A percentile compares a stretch with the other conserved stretches of the same genome.
Conservation (phyloP, 257 asterid genomes). For the Przewalskia tangutica region DNA sequence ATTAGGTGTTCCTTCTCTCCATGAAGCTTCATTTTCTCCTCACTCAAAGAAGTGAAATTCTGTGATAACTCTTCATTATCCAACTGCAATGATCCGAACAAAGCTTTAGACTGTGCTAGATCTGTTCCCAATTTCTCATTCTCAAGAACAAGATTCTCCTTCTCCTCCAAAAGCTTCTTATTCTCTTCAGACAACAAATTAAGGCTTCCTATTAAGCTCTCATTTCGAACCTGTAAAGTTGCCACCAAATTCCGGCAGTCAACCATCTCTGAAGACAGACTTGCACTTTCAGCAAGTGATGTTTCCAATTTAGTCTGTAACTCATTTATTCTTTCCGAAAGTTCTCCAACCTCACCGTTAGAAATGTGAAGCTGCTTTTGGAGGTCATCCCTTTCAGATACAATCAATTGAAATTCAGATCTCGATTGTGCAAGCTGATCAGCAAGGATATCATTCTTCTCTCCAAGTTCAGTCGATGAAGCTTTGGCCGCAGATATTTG, state of each 20-base stretch:
- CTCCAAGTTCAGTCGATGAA: conserved; percentile 43
- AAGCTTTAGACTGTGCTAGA: conserved; percentile 39
- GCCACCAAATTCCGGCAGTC: conserved; percentile 45
- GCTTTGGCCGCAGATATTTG: conserved; percentile 33
- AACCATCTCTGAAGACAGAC: conserved; percentile 50
- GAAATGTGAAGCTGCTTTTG: conserved; percentile 50
- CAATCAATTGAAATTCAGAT: conserved; percentile 41
- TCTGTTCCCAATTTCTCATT: conserved; percentile 44
- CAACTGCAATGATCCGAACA: conserved; percentile 39
- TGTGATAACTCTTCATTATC: conserved; percentile 24
- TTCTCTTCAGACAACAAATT: conserved; percentile 44
- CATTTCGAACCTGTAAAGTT: conserved; percentile 52
- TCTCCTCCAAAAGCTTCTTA: conserved; percentile 43
- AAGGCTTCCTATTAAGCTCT: conserved; percentile 33
- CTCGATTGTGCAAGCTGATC: conserved; percentile 44
- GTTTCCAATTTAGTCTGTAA: conserved; percentile 53
- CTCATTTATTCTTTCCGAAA: conserved; percentile 42
- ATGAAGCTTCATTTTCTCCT: conserved; percentile 38
- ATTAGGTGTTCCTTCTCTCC: conserved; percentile 44
- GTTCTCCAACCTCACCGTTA: conserved; percentile 43
- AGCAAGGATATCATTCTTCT: conserved; percentile 40
- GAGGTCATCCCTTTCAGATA: conserved; percentile 43
- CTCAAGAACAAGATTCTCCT: conserved; percentile 31
- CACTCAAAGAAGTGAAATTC: conserved; percentile 30
- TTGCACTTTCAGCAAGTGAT: conserved; percentile 50